phyloP scores from a whole-genome alignment of 768 basidiomycete genomes.

The Boletus insuetus region DNA sequence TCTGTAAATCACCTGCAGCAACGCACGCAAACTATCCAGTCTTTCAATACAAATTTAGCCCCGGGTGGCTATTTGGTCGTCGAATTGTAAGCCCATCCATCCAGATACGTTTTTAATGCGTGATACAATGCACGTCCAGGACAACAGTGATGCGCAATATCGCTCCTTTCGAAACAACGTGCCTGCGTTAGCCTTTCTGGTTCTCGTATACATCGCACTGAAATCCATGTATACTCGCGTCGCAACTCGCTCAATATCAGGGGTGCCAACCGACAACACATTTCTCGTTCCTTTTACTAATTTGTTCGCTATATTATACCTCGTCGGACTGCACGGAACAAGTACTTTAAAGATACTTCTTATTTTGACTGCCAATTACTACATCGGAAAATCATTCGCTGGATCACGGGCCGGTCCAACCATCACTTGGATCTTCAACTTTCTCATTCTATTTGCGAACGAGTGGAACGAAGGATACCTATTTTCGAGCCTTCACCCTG shows the following conservation, averaged over 20 bases:
- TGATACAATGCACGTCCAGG: slow-evolving; percentile 45
- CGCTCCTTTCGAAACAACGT: slow-evolving; percentile 82
- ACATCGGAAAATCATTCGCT: slow-evolving; percentile 47
- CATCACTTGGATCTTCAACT: slow-evolving; percentile 78
- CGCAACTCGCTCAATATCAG: slow-evolving; percentile 20
- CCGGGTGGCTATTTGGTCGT: slow-evolving; percentile 83
- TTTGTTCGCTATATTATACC: slow-evolving; percentile 58
- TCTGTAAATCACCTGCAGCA: slow-evolving; percentile 38
- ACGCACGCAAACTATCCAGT: slow-evolving; percentile 70
- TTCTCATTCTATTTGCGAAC: slow-evolving; percentile 69
- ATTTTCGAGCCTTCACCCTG: slow-evolving; percentile 54
- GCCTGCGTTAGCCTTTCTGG: slow-evolving; percentile 52
- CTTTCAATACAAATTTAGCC: slow-evolving; percentile 56
- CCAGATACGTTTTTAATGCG: not conserved
- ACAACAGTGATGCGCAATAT: slow-evolving; percentile 91
- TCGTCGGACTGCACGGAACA: slow-evolving; percentile 76
- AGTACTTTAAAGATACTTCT: slow-evolving; percentile 73
- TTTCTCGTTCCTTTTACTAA: slow-evolving; percentile 57
- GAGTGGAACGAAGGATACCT: slow-evolving; percentile 73
- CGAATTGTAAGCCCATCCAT: slow-evolving; percentile 56
- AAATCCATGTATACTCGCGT: slow-evolving; percentile 48
- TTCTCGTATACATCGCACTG: slow-evolving; percentile 50
- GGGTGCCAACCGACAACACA: slow-evolving; percentile 28
- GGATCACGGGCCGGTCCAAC: slow-evolving; percentile 47
- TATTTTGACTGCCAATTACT: slow-evolving; percentile 72